Evolutionary conservation across 768 basidiomycete species (phyloP).

Genomic region (Lentinula boryana): DNA sequence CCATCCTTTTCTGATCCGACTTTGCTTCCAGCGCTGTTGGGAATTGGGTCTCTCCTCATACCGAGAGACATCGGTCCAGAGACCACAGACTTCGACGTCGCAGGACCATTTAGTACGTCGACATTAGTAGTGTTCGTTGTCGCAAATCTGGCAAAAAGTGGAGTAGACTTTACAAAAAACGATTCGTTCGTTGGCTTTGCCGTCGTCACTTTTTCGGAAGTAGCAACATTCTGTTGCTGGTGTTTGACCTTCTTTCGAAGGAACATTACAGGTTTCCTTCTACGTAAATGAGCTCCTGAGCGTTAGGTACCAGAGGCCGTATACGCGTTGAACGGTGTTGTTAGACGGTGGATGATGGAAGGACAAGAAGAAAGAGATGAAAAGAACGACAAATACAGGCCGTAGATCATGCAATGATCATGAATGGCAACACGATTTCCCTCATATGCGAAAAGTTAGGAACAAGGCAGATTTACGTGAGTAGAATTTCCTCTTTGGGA

Average conservation of each 20-base stretch:
- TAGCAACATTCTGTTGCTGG: not conserved
- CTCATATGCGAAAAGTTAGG: not conserved
- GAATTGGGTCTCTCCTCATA: not conserved
- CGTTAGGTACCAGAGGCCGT: not conserved
- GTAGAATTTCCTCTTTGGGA: not conserved
- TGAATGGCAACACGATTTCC: not conserved
- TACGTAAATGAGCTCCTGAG: not conserved
- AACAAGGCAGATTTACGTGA: not conserved
- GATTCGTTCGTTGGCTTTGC: not conserved
- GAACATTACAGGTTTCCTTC: not conserved
- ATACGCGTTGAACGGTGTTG: not conserved
- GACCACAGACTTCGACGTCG: not conserved
- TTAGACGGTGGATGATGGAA: not conserved
- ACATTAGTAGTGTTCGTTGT: not conserved
- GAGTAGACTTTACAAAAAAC: not conserved
- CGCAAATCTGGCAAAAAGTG: slow-evolving; percentile 4
- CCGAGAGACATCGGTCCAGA: slow-evolving; percentile 2
- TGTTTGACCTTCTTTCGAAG: slow-evolving; percentile 1
- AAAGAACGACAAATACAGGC: not conserved
- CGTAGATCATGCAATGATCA: not conserved
- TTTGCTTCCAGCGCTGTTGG: not conserved
- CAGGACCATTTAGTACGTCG: not conserved
- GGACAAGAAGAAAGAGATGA: not conserved
- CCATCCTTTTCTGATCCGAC: not conserved
- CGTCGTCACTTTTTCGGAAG: not conserved